A percentile compares a stretch with the other conserved stretches of the same genome.
Evolutionary conservation across 768 basidiomycete species (phyloP).

Genomic region (Suillus subluteus): DNA sequence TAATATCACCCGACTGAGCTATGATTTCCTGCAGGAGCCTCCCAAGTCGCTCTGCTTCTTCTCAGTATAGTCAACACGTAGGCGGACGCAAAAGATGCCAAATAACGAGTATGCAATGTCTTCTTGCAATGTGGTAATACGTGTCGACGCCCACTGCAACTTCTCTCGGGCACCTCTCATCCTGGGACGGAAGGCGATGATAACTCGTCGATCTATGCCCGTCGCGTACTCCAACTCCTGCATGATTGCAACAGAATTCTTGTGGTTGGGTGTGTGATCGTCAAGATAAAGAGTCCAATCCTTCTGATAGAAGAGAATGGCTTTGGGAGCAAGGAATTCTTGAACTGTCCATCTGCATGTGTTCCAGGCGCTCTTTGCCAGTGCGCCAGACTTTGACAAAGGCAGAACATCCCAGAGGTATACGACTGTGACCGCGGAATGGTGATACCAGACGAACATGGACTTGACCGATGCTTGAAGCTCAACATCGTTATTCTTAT

Average conservation of each 20-base stretch:
- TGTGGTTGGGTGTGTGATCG: background rate
- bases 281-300: background rate
- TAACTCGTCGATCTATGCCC: background rate
- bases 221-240: background rate
- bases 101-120: background rate
- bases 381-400: no score
- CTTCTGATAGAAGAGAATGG: background rate
- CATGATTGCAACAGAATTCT: background rate
- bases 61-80: background rate
- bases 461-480: no score
- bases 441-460: no score
- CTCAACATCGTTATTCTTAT: no score
- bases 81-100: background rate
- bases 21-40: background rate
- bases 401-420: no score
- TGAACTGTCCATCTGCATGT: slow-evolving; percentile 11
- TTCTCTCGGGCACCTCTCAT: background rate
- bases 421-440: no score
- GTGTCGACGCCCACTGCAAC: background rate
- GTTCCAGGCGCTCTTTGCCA: background rate
- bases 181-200: background rate
- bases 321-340: slow-evolving; percentile 11
- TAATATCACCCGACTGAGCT: background rate
- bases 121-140: background rate
- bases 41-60: background rate